Evolutionary conservation across 192 early-diverging fungal genomes (phyloP), one percentile per base, ranked within the genome.

Genomic region (Linnemannia exigua): DNA sequence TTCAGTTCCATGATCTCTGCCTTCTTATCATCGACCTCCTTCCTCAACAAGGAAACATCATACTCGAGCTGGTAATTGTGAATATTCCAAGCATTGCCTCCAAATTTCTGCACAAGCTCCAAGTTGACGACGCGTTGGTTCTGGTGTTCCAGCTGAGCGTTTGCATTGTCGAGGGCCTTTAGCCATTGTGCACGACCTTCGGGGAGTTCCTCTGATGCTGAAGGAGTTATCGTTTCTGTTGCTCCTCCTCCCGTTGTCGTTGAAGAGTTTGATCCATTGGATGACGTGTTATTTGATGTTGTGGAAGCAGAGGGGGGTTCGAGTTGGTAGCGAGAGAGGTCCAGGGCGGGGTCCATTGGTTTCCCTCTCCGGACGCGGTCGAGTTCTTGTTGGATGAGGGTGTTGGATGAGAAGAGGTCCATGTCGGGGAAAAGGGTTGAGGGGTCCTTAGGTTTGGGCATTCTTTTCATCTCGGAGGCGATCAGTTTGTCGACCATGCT

Each of bases 21-120:
- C 38, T 72, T 70, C 35, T 90, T 87, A 8, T 88, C 76, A 11
- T 92, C 90, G 7, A 91, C 84, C 4, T 74, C 72, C 31, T 83
- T 84, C 79, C 88, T 80, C 52, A 90, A 69, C 22, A 87, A 76
- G 14, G 77, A 77, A 5, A 92, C 70, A 47, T 88, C 61, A 28
- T 73, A 76, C 58, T 92, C 90, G 68, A 91, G 33, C 38, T 92
- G 91, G 63, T 88, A 92, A 68, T 92, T 92, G 35, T 92, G 91
- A 58, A 91, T 72, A 70, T 89, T 89, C 91, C 91, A 92, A 0
- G 91, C 88, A 87, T 92, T 92, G 41, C 83, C 80, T 31, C 91
- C 91, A 69, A 89, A 92, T 67, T 91, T 91, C 78, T 87, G 88
- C 5, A 92, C 76, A 20, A 92, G 68, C 46, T 91, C 91, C 70